Evolutionary conservation across 495 filamentous ascomycete species (phyloP).

Genomic region (Xylaria castorea): DNA sequence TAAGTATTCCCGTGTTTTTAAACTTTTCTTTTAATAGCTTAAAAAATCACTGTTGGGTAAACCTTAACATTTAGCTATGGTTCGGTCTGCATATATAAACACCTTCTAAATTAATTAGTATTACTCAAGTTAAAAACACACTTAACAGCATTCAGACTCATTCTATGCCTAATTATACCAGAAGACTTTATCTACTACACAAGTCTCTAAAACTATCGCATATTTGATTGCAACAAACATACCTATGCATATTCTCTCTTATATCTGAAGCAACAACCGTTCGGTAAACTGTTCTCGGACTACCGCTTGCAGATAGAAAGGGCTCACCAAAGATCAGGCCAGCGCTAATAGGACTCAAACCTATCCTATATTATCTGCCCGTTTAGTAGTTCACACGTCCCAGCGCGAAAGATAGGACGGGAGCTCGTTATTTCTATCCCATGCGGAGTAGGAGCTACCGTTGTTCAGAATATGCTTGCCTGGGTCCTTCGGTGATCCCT

Average conservation of each 20-base stretch:
- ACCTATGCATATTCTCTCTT: no score
- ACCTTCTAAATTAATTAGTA: not conserved
- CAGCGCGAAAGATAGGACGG: not conserved
- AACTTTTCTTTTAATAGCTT: no score
- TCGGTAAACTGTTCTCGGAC: not conserved
- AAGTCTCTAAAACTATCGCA: not conserved
- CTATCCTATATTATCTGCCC: not conserved
- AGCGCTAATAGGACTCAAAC: not conserved
- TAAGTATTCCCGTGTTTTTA: no score
- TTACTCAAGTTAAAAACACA: not conserved
- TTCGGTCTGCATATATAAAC: not conserved
- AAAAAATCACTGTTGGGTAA: not conserved
- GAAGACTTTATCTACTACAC: not conserved
- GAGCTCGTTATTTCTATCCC: not conserved
- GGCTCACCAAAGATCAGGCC: not conserved
- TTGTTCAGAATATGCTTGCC: not conserved
- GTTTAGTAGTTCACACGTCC: no score
- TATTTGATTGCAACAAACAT: not conserved
- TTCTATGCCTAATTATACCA: not conserved
- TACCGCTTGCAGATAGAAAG: not conserved
- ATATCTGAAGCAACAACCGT: not conserved
- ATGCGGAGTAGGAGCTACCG: not conserved
- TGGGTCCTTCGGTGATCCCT: not conserved
- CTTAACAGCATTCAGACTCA: not conserved
- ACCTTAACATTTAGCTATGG: not conserved